Percentiles rank a stretch among this genome's conserved stretches.
Evolutionary conservation across 2,329 filamentous ascomycete species (phyloP).

Genomic region (Aspergillus clavatus): DNA sequence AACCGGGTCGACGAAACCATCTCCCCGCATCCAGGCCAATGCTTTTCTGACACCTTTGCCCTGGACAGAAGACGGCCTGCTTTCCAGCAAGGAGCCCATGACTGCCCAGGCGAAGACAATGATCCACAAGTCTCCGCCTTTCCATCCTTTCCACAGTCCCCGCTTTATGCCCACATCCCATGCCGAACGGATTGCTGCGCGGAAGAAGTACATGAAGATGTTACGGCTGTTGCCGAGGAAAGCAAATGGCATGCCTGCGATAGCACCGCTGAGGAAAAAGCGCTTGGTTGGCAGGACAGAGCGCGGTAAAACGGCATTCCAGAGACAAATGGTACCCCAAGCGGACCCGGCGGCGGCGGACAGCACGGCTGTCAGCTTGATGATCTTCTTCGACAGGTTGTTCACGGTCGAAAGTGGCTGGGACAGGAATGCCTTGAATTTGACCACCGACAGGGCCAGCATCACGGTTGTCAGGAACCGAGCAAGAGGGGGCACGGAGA

Average conservation of each 20-base stretch:
- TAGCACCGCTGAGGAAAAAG: slow-evolving; percentile 82
- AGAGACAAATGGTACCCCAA: slow-evolving; percentile 87
- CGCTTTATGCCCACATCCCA: slow-evolving; percentile 95
- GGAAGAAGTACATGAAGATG: slow-evolving; percentile 72
- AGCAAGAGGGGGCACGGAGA: slow-evolving; percentile 71
- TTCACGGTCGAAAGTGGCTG: slow-evolving; percentile 65
- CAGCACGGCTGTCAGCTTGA: slow-evolving; percentile 71
- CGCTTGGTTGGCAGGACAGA: slow-evolving; percentile 72
- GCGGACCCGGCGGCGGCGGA: slow-evolving; percentile 78
- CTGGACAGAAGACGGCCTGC: slow-evolving; percentile 61
- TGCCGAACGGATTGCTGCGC: slow-evolving; percentile 72
- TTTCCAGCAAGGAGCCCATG: slow-evolving; percentile 72
- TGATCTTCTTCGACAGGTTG: slow-evolving; percentile 60
- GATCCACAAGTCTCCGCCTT: slow-evolving; percentile 76
- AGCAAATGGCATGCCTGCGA: slow-evolving; percentile 75
- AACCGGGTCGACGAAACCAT: slow-evolving; percentile 68
- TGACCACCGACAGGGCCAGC: slow-evolving; percentile 60
- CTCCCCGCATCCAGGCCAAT: slow-evolving; percentile 67
- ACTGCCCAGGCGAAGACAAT: slow-evolving; percentile 75
- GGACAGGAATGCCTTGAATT: slow-evolving; percentile 63
- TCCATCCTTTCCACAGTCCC: slow-evolving; percentile 78
- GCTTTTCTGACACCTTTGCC: slow-evolving; percentile 66
- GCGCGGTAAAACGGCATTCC: slow-evolving; percentile 73
- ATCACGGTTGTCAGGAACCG: slow-evolving; percentile 68
- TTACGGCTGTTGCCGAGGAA: slow-evolving; percentile 56